A percentile compares a stretch with the other conserved stretches of the same genome.
Evolutionary conservation across 225 moss, liverwort and hornwort species (phyloP).

Genomic region (Rhytidiadelphus loreus): DNA sequence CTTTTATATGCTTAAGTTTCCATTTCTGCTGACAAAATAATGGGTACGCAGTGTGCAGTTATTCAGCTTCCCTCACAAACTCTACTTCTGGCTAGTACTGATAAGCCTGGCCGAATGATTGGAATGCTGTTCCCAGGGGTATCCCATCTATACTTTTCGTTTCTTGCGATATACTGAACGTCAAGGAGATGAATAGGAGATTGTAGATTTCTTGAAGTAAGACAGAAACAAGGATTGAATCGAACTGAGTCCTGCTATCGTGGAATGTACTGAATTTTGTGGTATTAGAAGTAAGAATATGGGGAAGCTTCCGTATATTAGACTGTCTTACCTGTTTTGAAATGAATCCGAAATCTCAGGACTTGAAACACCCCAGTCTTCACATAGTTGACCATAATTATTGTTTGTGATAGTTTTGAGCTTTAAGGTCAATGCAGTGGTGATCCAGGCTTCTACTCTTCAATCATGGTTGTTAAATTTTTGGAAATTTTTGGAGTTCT

Average conservation of each 20-base stretch:
- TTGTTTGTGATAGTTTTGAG: not conserved
- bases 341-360: not conserved
- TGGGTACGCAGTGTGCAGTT: constrained; percentile 81
- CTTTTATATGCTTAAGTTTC: not conserved
- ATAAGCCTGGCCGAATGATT: constrained; percentile 94
- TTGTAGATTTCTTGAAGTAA: not conserved
- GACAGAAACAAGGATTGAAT: not conserved
- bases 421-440: not conserved
- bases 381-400: not conserved
- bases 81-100: constrained; percentile 87
- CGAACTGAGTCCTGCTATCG: not conserved
- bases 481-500: not conserved
- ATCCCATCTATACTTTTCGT: not conserved
- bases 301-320: not conserved
- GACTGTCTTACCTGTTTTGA: not conserved
- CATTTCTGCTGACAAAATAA: not conserved
- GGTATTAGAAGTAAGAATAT: not conserved
- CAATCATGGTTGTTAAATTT: not conserved
- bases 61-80: constrained; percentile 96
- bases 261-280: not conserved
- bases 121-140: constrained; percentile 99
- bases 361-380: not conserved
- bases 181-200: not conserved
- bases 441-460: not conserved
- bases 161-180: not conserved